Evolutionary conservation across 2,329 filamentous ascomycete species (phyloP).

Genomic region (Neofusicoccum ribis): DNA sequence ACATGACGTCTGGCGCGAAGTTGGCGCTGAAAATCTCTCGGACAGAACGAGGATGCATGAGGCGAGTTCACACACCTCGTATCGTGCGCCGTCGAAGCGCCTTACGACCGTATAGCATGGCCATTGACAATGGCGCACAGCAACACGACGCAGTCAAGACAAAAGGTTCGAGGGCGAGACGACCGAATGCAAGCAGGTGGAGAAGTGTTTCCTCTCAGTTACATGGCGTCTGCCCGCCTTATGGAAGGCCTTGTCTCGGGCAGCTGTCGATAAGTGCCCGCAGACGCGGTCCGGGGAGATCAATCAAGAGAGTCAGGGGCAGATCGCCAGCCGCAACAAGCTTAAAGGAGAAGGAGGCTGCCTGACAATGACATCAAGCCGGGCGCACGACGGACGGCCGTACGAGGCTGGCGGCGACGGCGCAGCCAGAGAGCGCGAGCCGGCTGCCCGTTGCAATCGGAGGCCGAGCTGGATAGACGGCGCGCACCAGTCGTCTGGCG

Average conservation of each 20-base stretch:
- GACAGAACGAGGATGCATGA: not conserved
- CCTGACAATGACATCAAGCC: not conserved
- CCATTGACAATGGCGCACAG: no score
- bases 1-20: not conserved
- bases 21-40: not conserved
- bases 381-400: not conserved
- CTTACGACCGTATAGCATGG: not conserved
- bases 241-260: conserved; percentile 7
- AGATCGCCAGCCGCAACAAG: not conserved
- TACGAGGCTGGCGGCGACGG: not conserved
- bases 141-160: no score
- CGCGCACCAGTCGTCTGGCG: not conserved
- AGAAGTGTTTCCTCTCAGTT: not conserved
- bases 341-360: conserved; percentile 4
- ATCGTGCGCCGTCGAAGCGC: not conserved
- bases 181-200: not conserved
- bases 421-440: not conserved
- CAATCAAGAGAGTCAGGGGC: conserved; percentile 8
- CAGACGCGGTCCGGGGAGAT: not conserved
- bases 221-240: not conserved
- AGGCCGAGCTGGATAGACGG: conserved; percentile 4
- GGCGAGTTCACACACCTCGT: not conserved
- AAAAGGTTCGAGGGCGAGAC: no score
- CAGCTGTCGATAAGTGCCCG: conserved; percentile 11
- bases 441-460: conserved; percentile 1